Evolutionary conservation across 257 asterid genomes (phyloP).

Genomic region (Solanum piurae): DNA sequence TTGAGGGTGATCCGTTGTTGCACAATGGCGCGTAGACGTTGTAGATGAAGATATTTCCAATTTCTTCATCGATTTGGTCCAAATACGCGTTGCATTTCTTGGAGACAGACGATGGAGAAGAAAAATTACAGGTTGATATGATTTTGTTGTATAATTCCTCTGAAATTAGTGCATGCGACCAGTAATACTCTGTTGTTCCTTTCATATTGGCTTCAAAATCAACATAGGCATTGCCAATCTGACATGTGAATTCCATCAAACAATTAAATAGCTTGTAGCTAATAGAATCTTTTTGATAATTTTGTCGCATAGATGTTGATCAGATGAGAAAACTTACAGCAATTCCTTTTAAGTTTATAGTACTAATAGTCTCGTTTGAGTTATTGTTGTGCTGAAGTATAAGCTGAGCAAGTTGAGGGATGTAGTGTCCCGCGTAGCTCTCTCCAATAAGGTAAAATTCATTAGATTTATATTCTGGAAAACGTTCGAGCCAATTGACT

Average conservation of each 20-base stretch:
- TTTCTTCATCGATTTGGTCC: background rate
- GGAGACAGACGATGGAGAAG: background rate
- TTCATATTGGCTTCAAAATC: constrained; percentile 8
- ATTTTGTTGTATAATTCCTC: constrained; percentile 11
- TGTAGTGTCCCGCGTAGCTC: constrained; percentile 16
- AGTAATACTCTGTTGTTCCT: constrained; percentile 8
- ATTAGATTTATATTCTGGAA: constrained; percentile 9
- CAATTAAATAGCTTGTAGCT: background rate
- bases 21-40: constrained; percentile 35
- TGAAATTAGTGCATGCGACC: constrained; percentile 21
- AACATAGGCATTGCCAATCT: constrained; percentile 30
- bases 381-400: constrained; percentile 2
- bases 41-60: constrained; percentile 8
- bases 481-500: constrained; percentile 14
- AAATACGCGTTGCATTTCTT: background rate
- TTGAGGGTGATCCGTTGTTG: background rate
- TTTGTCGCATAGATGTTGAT: background rate
- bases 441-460: constrained; percentile 15
- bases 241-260: background rate
- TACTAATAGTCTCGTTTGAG: background rate
- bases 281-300: background rate
- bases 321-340: constrained; percentile 5
- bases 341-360: constrained; percentile 15
- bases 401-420: constrained; percentile 19
- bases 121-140: constrained; percentile 12